Conservation (phyloP, 176 grass and related monocot species). For the Aegilops sharonensis region DNA sequence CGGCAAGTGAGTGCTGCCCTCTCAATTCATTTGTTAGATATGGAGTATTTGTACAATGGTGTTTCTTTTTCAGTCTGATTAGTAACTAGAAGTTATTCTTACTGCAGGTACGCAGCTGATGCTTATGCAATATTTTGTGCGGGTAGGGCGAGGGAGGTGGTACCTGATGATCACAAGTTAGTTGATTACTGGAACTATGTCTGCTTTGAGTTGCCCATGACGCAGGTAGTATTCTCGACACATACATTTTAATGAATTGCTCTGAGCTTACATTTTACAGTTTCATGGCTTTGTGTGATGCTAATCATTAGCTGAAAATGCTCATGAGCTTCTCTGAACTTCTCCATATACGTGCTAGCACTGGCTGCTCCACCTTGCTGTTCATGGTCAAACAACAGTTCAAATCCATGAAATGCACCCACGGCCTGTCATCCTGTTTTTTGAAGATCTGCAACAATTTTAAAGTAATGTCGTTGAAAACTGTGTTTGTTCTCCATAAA, state of each 20-base stretch:
- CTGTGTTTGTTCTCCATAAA: background rate
- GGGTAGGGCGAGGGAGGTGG: too few relatives aligned
- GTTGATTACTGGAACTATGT: too few relatives aligned
- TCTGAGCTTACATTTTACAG: background rate
- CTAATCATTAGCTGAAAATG: background rate
- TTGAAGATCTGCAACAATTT: too few relatives aligned
- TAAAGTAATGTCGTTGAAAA: background rate
- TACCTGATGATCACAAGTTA: too few relatives aligned
- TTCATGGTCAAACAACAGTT: background rate
- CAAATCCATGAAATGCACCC: background rate
- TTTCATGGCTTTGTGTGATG: background rate
- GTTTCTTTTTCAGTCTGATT: too few relatives aligned
- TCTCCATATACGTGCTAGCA: background rate
- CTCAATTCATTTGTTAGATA: too few relatives aligned
- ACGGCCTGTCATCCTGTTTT: background rate
- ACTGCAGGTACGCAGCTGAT: too few relatives aligned
- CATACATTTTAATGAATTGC: background rate
- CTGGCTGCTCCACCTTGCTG: background rate
- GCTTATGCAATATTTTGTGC: too few relatives aligned
- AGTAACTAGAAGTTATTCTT: too few relatives aligned
- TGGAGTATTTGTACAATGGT: too few relatives aligned
- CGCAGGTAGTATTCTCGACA: background rate
- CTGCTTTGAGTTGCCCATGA: too few relatives aligned
- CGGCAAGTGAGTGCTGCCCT: conserved; percentile 55
- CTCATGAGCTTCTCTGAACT: background rate